Percentiles rank a stretch among this genome's conserved stretches.
These are phyloP conservation scores for Streptanthus diversifolius DNA, from an alignment of 345 rosid genomes.

Conservation along the genomic window DNA sequence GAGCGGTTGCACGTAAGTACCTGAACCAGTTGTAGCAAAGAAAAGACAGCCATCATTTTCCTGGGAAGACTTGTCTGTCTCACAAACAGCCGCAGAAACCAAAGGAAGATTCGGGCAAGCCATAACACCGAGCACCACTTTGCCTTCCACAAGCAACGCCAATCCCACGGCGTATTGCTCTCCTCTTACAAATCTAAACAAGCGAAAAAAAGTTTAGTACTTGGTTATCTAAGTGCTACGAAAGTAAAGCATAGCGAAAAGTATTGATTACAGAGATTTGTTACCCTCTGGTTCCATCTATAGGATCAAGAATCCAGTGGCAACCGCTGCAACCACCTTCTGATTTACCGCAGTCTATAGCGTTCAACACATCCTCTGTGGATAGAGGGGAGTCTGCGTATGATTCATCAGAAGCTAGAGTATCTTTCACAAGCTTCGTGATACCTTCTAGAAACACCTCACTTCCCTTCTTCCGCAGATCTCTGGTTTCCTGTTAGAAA, in stretches of 20 bases:
- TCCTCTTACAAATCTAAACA: constrained; percentile 77
- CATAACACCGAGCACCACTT: constrained; percentile 83
- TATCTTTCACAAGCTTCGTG: constrained; percentile 71
- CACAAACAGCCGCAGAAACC: constrained; percentile 38
- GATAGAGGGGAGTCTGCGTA: constrained; percentile 42
- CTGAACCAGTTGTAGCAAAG: constrained; percentile 66
- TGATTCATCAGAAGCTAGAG: constrained; percentile 59
- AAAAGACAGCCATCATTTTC: constrained; percentile 71
- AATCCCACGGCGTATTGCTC: constrained; percentile 92
- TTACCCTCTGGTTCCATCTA: constrained; percentile 98
- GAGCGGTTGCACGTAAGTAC: constrained; percentile 77
- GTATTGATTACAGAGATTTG: not conserved
- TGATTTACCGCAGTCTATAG: constrained; percentile 80
- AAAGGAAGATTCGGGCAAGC: constrained; percentile 93
- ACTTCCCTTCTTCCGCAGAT: constrained; percentile 58
- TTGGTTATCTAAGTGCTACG: not conserved
- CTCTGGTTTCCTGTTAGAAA: constrained; percentile 64
- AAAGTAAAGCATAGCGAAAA: not conserved
- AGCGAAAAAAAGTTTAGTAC: constrained; percentile 3
- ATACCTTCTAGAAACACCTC: constrained; percentile 53
- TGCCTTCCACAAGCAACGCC: constrained; percentile 83
- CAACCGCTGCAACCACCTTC: constrained; percentile 80
- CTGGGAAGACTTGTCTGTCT: constrained; percentile 29
- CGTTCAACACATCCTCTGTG: constrained; percentile 56
- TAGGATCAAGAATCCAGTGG: constrained; percentile 97